Evolutionary conservation across 805 yeast species (phyloP).

Genomic region (Cyberlindnera meyerae): DNA sequence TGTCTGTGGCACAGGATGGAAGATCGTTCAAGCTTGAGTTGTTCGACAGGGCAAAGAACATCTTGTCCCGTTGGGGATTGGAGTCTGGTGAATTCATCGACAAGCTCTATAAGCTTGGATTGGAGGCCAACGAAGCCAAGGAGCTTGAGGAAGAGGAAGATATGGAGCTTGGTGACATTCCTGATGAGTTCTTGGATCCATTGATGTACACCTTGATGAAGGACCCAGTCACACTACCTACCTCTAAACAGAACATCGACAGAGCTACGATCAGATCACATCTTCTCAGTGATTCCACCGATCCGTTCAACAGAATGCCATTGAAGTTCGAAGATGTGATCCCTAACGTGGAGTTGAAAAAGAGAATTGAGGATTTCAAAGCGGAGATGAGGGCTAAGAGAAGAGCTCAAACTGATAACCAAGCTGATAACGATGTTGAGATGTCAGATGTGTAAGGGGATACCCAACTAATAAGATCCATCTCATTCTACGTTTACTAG

Average conservation of each 20-base stretch:
- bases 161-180: constrained; percentile 83
- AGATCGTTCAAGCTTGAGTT: constrained; percentile 71
- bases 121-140: constrained; percentile 57
- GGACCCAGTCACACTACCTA: constrained; percentile 92
- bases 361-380: constrained; percentile 48
- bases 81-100: constrained; percentile 46
- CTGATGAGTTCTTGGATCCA: constrained; percentile 96
- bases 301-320: constrained; percentile 95
- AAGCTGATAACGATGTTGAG: constrained; percentile 4
- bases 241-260: constrained; percentile 81
- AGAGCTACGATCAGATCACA: constrained; percentile 90
- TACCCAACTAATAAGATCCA: background rate
- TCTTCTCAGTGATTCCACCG: constrained; percentile 89
- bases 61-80: constrained; percentile 51
- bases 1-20: constrained; percentile 86
- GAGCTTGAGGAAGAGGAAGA: constrained; percentile 75
- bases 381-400: constrained; percentile 3
- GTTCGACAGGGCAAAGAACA: constrained; percentile 66
- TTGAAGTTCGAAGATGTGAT: constrained; percentile 81
- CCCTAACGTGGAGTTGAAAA: constrained; percentile 67
- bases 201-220: constrained; percentile 93
- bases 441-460: constrained; percentile 12
- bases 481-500: no score
- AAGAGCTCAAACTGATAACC: no score
- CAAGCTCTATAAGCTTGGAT: constrained; percentile 49